Evolutionary conservation across 495 filamentous ascomycete genomes (phyloP).

Genomic region (Trichoderma gamsii): DNA sequence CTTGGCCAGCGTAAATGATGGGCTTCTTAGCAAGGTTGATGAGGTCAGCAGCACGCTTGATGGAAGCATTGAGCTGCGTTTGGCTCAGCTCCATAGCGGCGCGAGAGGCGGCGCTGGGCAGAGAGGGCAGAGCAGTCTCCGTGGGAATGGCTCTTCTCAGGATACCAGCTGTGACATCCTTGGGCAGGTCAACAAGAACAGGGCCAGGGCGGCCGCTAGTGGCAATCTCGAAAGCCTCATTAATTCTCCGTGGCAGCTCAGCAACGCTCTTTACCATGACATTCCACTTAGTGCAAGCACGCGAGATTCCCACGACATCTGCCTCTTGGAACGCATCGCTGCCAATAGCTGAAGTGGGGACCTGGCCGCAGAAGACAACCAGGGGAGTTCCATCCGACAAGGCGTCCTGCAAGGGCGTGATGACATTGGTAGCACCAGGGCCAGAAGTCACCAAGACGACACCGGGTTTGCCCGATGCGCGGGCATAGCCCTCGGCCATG

Average conservation of each 20-base stretch:
- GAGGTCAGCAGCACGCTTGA: conserved; percentile 58
- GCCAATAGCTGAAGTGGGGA: conserved; percentile 64
- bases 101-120: conserved; percentile 64
- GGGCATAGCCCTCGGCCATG: conserved; percentile 75
- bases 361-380: conserved; percentile 76
- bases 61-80: conserved; percentile 54
- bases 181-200: conserved; percentile 74
- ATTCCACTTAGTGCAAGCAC: conserved; percentile 80
- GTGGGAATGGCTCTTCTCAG: conserved; percentile 64
- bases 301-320: conserved; percentile 68
- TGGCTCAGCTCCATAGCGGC: conserved; percentile 53
- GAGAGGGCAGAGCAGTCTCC: conserved; percentile 52
- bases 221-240: conserved; percentile 81
- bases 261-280: conserved; percentile 77
- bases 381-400: conserved; percentile 72
- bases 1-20: conserved; percentile 70
- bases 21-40: conserved; percentile 72
- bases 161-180: conserved; percentile 67
- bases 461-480: conserved; percentile 67
- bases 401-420: conserved; percentile 75
- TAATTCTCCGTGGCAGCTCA: conserved; percentile 70
- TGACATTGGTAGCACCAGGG: conserved; percentile 71
- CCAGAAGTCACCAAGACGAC: conserved; percentile 76
- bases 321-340: conserved; percentile 79
- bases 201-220: conserved; percentile 69